Conservation (phyloP, 2,329 filamentous ascomycete species). For the Cladophialophora psammophila region DNA sequence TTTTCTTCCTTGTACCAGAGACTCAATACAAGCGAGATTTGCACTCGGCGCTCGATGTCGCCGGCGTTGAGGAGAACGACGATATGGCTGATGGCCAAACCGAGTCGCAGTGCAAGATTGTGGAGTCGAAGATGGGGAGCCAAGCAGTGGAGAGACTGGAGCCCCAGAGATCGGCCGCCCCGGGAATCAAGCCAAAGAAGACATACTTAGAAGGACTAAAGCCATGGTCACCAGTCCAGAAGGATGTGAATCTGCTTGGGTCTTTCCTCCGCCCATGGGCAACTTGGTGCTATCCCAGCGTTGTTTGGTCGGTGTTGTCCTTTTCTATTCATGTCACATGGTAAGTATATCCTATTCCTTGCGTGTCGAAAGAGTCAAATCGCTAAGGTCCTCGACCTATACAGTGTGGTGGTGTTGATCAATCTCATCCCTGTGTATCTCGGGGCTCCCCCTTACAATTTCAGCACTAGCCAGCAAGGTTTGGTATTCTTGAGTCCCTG, state of each 20-base stretch:
- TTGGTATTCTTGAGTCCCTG: conserved; percentile 60
- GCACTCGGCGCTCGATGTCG: conserved; percentile 17
- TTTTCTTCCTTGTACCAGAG: conserved; percentile 48
- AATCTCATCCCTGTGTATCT: conserved; percentile 13
- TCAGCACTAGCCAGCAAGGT: conserved; percentile 50
- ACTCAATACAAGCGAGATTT: conserved; percentile 44
- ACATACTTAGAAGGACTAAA: neutral
- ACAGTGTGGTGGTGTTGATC: conserved; percentile 6
- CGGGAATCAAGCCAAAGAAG: neutral
- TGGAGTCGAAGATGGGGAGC: too few relatives aligned
- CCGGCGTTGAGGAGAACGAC: neutral
- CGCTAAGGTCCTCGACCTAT: too few relatives aligned
- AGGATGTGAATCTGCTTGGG: neutral
- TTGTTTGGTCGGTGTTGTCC: conserved; percentile 15
- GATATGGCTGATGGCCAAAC: neutral
- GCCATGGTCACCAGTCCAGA: conserved; percentile 5
- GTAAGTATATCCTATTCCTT: neutral
- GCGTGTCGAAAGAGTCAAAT: too few relatives aligned
- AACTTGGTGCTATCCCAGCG: conserved; percentile 14
- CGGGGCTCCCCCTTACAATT: conserved; percentile 40
- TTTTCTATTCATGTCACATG: conserved; percentile 19
- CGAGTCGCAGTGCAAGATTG: too few relatives aligned
- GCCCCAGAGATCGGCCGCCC: neutral
- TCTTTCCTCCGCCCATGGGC: conserved; percentile 13
- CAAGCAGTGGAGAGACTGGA: neutral